Evolutionary conservation across 2,329 filamentous ascomycete genomes (phyloP).

Genomic region (Venturia carpophila): DNA sequence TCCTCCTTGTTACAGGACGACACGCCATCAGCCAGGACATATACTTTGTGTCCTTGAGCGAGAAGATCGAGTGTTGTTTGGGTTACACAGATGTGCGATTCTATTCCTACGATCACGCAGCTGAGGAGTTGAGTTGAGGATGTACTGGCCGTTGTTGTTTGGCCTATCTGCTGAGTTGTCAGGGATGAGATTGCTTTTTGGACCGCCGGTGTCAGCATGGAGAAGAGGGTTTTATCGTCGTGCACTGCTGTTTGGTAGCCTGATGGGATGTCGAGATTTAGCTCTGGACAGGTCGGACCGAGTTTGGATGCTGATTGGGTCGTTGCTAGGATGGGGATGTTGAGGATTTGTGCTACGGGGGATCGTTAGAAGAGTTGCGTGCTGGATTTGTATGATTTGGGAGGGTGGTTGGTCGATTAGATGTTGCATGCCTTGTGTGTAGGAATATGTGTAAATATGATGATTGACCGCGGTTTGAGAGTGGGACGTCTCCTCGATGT

Average conservation of each 20-base stretch:
- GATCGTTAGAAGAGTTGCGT: neutral
- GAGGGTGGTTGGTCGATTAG: neutral
- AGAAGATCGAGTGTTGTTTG: constrained; percentile 84
- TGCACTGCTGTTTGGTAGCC: constrained; percentile 49
- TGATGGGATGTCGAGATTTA: constrained; percentile 46
- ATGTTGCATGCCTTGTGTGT: neutral
- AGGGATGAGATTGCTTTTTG: constrained; percentile 34
- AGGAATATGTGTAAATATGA: neutral
- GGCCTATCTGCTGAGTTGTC: constrained; percentile 27
- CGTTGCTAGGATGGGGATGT: constrained; percentile 74
- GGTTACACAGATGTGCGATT: constrained; percentile 88
- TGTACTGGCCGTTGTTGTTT: neutral
- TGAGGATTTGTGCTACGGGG: constrained; percentile 45
- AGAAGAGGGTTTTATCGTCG: constrained; percentile 83
- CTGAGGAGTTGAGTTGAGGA: constrained; percentile 33
- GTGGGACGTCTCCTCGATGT: neutral
- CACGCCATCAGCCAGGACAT: constrained; percentile 81
- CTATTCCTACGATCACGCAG: constrained; percentile 80
- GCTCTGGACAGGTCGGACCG: constrained; percentile 68
- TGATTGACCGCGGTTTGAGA: neutral
- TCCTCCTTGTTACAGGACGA: constrained; percentile 81
- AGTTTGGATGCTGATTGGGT: constrained; percentile 76
- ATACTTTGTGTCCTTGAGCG: constrained; percentile 67
- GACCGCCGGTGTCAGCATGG: constrained; percentile 72
- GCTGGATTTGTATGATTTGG: neutral